Conservation (phyloP, 345 rosid species). For the Citrus medica region DNA sequence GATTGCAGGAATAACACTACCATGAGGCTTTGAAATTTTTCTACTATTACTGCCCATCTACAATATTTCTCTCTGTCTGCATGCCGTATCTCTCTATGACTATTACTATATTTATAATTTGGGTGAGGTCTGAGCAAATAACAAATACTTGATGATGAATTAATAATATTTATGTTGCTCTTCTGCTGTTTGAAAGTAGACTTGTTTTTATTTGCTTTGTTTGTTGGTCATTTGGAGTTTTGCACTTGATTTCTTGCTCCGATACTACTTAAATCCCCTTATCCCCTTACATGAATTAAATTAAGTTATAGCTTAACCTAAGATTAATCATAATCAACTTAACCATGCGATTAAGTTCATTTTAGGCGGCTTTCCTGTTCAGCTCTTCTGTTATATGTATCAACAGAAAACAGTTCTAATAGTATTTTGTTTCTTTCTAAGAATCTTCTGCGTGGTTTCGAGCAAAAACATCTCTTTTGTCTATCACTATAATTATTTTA, state of each 20-base stretch:
- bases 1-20: too few relatives aligned
- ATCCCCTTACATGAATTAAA: background rate
- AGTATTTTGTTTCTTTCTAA: background rate
- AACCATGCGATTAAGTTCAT: background rate
- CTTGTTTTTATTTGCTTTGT: background rate
- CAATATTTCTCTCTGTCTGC: too few relatives aligned
- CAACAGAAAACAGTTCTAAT: background rate
- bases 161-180: background rate
- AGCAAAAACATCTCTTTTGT: background rate
- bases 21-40: background rate
- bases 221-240: background rate
- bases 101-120: background rate
- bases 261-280: background rate
- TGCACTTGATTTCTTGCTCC: background rate
- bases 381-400: background rate
- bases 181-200: background rate
- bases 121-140: background rate
- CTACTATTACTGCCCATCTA: background rate
- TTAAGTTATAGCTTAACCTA: background rate
- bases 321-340: background rate
- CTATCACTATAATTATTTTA: background rate
- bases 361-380: background rate
- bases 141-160: background rate
- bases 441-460: background rate
- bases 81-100: background rate